A percentile compares a stretch with the other conserved stretches of the same genome.
phyloP scores from a whole-genome alignment of 1,284 basidiomycete species.

The Peniophora sp. region DNA sequence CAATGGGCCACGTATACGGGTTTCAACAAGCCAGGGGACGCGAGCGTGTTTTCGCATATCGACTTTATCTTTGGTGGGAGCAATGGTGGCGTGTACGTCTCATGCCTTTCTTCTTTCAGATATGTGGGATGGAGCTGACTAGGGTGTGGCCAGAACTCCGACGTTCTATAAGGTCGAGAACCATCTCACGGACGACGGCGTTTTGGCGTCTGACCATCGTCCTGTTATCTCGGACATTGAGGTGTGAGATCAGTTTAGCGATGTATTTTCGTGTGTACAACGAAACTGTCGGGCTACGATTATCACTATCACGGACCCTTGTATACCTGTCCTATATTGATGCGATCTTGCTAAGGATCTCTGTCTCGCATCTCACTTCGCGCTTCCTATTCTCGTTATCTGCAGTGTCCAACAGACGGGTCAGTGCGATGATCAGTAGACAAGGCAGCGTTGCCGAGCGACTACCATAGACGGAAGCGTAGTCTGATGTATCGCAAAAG shows the following conservation, averaged over 20 bases:
- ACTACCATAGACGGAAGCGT: too few species aligned
- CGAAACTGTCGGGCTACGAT: too few species aligned
- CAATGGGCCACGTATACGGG: conserved; percentile 51
- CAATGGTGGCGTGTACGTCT: conserved; percentile 35
- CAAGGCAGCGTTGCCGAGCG: too few species aligned
- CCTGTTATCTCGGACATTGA: conserved; percentile 41
- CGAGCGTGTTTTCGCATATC: conserved; percentile 33
- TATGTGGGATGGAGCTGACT: not conserved
- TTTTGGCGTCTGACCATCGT: conserved; percentile 50
- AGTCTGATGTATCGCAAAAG: too few species aligned
- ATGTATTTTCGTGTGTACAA: too few species aligned
- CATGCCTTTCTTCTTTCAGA: conserved; percentile 14
- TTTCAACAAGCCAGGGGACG: conserved; percentile 32
- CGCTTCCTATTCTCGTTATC: too few species aligned
- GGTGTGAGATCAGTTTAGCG: conserved; percentile 11
- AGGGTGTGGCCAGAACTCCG: conserved; percentile 22
- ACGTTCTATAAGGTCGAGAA: conserved; percentile 31
- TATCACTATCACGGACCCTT: too few species aligned
- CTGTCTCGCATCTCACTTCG: too few species aligned
- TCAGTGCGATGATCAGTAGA: too few species aligned
- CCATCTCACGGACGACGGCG: conserved; percentile 41
- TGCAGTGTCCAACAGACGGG: too few species aligned
- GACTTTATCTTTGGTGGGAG: conserved; percentile 48
- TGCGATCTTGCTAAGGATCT: too few species aligned
- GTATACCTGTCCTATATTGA: too few species aligned